Conservation (phyloP, 2,329 filamentous ascomycete genomes). For the Colletotrichum kahawae region DNA sequence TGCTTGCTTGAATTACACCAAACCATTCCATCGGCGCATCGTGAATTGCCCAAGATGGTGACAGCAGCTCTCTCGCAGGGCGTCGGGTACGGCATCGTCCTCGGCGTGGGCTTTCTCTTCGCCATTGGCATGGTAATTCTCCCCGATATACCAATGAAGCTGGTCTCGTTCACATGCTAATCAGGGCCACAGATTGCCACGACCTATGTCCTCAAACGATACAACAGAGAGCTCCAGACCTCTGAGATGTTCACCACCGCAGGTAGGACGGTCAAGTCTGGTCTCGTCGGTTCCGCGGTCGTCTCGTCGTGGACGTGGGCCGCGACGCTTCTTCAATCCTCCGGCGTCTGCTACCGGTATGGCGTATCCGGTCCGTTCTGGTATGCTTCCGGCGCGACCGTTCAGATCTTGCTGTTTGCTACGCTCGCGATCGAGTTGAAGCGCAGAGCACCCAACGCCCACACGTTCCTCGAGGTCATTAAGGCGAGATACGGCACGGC, state of each 20-base stretch:
- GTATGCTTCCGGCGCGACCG: slow-evolving; percentile 67
- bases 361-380: slow-evolving; percentile 59
- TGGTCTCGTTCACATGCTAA: neutral
- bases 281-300: slow-evolving; percentile 81
- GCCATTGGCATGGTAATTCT: slow-evolving; percentile 67
- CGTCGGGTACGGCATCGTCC: slow-evolving; percentile 79
- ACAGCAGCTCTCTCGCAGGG: slow-evolving; percentile 56
- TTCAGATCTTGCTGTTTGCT: slow-evolving; percentile 85
- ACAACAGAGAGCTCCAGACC: slow-evolving; percentile 75
- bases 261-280: slow-evolving; percentile 80
- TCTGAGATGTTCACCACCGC: slow-evolving; percentile 86
- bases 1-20: neutral
- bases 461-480: slow-evolving; percentile 78
- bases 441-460: slow-evolving; percentile 78
- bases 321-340: slow-evolving; percentile 73
- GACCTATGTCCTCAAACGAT: slow-evolving; percentile 72
- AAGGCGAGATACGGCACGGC: slow-evolving; percentile 70
- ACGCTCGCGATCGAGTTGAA: slow-evolving; percentile 85
- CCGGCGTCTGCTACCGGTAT: slow-evolving; percentile 76
- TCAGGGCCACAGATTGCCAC: slow-evolving; percentile 56
- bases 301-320: slow-evolving; percentile 88
- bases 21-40: neutral
- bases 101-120: slow-evolving; percentile 77
- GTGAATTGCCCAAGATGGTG: slow-evolving; percentile 8
- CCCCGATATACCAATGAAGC: too few species aligned